Evolutionary conservation across 1,139 yeast species (phyloP), one percentile per base, ranked within the genome.

Genomic region (Geotrichum candidum): DNA sequence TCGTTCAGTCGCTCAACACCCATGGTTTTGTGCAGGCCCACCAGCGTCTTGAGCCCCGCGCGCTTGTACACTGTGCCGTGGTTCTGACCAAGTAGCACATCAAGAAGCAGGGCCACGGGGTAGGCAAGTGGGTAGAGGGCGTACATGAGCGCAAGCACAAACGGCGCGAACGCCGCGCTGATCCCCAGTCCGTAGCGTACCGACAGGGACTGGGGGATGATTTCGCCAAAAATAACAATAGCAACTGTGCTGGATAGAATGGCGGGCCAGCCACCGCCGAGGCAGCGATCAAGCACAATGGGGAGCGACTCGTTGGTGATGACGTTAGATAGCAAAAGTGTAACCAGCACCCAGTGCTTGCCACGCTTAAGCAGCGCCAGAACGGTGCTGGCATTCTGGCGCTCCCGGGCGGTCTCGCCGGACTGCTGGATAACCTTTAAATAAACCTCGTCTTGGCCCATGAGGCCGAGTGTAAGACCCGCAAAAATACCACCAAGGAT

Each of bases 191-290:
- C 99, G 73, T 90, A 92, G 53, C 97, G 80, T 25, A 94, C 99
- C 75, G 96, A 90, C 54, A 90, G 80, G 27, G 96, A 86, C 76
- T 94, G 99, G 1, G 99, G 99, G 66, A 94, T 94, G 69, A 94
- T 89, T 73, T 94, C 99, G 61, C 99, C 99, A 76, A 94, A 94
- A 27, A 94, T 83, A 60, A 94, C 98, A 73, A 94, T 94, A 45
- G 94, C 84, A 2, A 89, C 94, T 0, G 99, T 92, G 15, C 97
- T 87, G 11, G 94, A 82, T 27, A 91, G 91, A 56, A 94, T 96
- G 0, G 99, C 99, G n/a, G 96, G 94, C 90, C 96, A 88, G 1
- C 99, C 99, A 54, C 99, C 98, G 56, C 98, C 98, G 31, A 94
- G 82, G 69, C 92, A 87, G 63, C 96, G 81, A 73, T 94, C 98